These are phyloP conservation scores for Rhizopogon vinicolor DNA, from an alignment of 768 basidiomycete species.

Conservation along the genomic window DNA sequence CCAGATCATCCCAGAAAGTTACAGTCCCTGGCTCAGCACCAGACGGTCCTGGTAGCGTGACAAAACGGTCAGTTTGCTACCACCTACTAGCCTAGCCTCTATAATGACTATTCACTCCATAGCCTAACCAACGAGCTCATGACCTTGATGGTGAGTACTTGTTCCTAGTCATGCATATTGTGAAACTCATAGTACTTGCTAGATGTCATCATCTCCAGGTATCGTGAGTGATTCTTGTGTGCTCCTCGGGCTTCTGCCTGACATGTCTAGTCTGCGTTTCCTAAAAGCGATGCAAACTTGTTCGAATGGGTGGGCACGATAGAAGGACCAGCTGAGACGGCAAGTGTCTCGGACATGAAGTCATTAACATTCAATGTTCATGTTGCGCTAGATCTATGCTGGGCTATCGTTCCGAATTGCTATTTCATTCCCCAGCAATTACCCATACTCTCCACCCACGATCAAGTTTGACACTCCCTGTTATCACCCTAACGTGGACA, in stretches of 20 bases:
- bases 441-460: conserved; percentile 80
- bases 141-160: conserved; percentile 71
- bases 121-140: conserved; percentile 83
- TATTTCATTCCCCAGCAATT: conserved; percentile 82
- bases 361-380: conserved; percentile 1
- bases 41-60: conserved; percentile 71
- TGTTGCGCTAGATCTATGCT: conserved; percentile 56
- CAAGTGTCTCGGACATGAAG: conserved; percentile 28
- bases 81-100: background rate
- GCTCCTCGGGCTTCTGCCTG: background rate
- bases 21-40: conserved; percentile 45
- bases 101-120: conserved; percentile 1
- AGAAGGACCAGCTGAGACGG: conserved; percentile 75
- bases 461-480: conserved; percentile 89
- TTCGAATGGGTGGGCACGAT: conserved; percentile 91
- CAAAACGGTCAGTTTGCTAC: conserved; percentile 59
- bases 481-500: conserved; percentile 89
- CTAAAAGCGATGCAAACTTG: conserved; percentile 79
- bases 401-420: conserved; percentile 80
- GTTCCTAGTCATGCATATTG: background rate
- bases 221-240: conserved; percentile 51
- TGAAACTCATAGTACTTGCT: conserved; percentile 8
- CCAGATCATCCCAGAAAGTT: conserved; percentile 55
- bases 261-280: conserved; percentile 72
- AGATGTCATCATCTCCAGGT: conserved; percentile 90